Percentiles rank a stretch among this genome's conserved stretches.
phyloP scores from a whole-genome alignment of 2,329 filamentous ascomycete species.

The Trichoderma sp. region DNA sequence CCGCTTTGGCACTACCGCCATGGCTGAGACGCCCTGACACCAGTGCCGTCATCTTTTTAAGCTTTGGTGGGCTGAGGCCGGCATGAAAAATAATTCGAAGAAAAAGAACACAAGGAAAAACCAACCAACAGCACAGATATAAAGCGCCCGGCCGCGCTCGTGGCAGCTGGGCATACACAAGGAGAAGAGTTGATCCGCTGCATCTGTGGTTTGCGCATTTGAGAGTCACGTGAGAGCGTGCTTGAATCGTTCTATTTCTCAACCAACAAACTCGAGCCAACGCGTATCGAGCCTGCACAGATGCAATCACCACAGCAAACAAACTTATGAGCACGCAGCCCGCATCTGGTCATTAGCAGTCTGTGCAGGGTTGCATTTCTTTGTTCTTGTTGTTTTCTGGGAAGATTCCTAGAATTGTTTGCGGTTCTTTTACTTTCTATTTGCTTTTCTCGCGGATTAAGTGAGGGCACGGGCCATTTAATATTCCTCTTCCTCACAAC shows the following conservation, averaged over 20 bases:
- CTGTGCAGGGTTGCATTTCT: not conserved
- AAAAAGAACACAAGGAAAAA: not conserved
- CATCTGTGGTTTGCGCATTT: not conserved
- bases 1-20: not conserved
- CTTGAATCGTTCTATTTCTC: not conserved
- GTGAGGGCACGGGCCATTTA: not conserved
- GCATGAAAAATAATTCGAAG: not conserved
- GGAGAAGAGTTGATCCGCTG: not conserved
- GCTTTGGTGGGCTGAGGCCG: not conserved
- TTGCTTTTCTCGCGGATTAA: not conserved
- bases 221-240: slow-evolving; percentile 9
- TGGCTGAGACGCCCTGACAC: not conserved
- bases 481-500: not conserved
- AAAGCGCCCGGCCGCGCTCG: not conserved
- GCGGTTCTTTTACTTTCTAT: not conserved
- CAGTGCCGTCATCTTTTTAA: not conserved
- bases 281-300: not conserved
- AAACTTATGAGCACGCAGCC: not conserved
- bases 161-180: not conserved
- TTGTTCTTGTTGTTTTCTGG: not conserved
- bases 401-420: not conserved
- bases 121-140: not conserved
- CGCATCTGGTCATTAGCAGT: not conserved
- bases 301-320: not conserved
- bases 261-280: not conserved